These are phyloP conservation scores for Penicillium atrosanguineum DNA, from an alignment of 495 filamentous ascomycete species.

Conservation along the genomic window DNA sequence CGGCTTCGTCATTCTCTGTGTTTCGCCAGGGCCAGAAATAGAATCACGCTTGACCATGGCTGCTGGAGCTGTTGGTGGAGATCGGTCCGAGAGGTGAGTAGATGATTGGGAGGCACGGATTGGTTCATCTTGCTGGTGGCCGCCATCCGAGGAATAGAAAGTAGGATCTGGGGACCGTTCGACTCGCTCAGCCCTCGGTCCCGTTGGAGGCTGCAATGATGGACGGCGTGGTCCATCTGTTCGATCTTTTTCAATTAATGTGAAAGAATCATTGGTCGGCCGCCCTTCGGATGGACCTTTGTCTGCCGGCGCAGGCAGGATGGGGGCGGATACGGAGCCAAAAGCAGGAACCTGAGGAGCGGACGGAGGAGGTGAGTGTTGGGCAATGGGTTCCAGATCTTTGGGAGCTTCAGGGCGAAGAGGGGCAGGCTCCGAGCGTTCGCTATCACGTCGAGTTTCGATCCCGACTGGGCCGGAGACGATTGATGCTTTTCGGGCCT, in stretches of 20 bases:
- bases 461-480: conserved; percentile 20
- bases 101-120: conserved; percentile 12
- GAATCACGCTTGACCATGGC: conserved; percentile 36
- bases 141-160: conserved; percentile 14
- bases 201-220: conserved; percentile 37
- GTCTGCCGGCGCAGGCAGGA: conserved; percentile 22
- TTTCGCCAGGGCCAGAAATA: conserved; percentile 14
- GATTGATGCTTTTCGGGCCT: conserved; percentile 36
- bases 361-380: conserved; percentile 67
- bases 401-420: conserved; percentile 39
- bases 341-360: conserved; percentile 82
- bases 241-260: conserved; percentile 32
- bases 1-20: conserved; percentile 19
- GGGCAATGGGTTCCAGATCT: conserved; percentile 36
- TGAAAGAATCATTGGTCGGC: conserved; percentile 30
- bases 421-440: conserved; percentile 36
- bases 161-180: conserved; percentile 22
- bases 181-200: conserved; percentile 38
- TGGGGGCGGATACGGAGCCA: conserved; percentile 53
- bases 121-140: conserved; percentile 14
- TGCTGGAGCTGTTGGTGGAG: conserved; percentile 43
- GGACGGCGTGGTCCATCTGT: conserved; percentile 19
- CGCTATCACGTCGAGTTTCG: conserved; percentile 42
- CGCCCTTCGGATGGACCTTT: conserved; percentile 42
- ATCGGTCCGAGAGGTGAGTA: conserved; percentile 26